phyloP scores from a whole-genome alignment of 768 basidiomycete genomes.

The Psilocybe cyanescens region DNA sequence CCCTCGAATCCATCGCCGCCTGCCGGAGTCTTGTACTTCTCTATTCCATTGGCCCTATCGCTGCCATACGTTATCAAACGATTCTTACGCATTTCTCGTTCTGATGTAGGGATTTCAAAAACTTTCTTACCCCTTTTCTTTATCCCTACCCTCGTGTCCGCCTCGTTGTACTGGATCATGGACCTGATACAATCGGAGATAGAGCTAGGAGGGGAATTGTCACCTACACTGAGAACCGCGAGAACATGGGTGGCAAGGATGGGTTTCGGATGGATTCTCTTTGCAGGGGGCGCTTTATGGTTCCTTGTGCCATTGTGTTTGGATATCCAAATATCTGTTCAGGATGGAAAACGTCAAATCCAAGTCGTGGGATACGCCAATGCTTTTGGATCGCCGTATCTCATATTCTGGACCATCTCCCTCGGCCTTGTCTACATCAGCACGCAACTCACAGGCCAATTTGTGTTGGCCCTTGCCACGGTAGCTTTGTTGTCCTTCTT shows the following conservation, averaged over 20 bases:
- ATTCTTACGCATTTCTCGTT: constrained; percentile 68
- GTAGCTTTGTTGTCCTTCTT: constrained; percentile 75
- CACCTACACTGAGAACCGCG: constrained; percentile 46
- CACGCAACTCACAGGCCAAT: constrained; percentile 82
- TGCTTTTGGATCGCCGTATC: constrained; percentile 85
- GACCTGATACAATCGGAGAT: constrained; percentile 76
- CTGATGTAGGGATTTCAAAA: constrained; percentile 73
- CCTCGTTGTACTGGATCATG: constrained; percentile 74
- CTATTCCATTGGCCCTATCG: constrained; percentile 55
- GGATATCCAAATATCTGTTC: constrained; percentile 48
- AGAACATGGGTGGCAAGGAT: constrained; percentile 68
- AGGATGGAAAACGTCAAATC: constrained; percentile 38
- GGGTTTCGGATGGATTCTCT: constrained; percentile 51
- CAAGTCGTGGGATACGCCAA: constrained; percentile 85
- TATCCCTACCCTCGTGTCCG: constrained; percentile 59
- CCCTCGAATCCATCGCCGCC: constrained; percentile 72
- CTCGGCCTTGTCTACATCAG: constrained; percentile 67
- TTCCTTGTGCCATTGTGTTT: constrained; percentile 76
- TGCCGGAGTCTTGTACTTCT: constrained; percentile 55
- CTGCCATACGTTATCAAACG: constrained; percentile 59
- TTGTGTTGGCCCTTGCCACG: constrained; percentile 67
- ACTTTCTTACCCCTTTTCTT: constrained; percentile 65
- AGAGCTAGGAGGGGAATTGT: constrained; percentile 43
- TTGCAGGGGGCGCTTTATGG: constrained; percentile 71
- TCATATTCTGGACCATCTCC: constrained; percentile 76